A percentile compares a stretch with the other conserved stretches of the same genome.
Conservation (phyloP, 768 basidiomycete genomes). For the Pleurotus citrinopileatus region DNA sequence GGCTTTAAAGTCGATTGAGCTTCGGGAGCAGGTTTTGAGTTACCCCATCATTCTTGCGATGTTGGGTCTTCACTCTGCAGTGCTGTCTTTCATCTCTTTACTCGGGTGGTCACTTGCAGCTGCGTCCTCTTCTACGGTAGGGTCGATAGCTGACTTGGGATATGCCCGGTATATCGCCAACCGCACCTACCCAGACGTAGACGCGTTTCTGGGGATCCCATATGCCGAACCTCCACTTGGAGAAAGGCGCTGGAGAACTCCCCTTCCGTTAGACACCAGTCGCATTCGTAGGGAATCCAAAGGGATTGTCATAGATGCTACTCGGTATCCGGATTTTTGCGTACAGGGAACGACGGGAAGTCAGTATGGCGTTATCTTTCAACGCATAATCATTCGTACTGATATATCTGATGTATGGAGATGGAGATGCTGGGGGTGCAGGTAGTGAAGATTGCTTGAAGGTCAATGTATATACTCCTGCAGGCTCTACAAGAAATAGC, state of each 20-base stretch:
- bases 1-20: too few relatives aligned
- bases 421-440: slow-evolving; percentile 56
- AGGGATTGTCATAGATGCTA: slow-evolving; percentile 47
- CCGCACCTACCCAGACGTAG: slow-evolving; percentile 45
- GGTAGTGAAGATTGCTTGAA: slow-evolving; percentile 69
- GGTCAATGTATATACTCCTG: slow-evolving; percentile 61
- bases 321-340: slow-evolving; percentile 54
- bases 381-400: too few relatives aligned
- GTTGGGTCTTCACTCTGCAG: too few relatives aligned
- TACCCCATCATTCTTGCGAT: too few relatives aligned
- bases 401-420: slow-evolving; percentile 21
- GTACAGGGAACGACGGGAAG: slow-evolving; percentile 55
- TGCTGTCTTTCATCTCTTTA: too few relatives aligned
- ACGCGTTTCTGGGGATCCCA: slow-evolving; percentile 57
- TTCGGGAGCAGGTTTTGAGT: too few relatives aligned
- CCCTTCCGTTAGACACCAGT: slow-evolving; percentile 47
- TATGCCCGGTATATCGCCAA: slow-evolving; percentile 60
- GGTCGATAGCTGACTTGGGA: slow-evolving; percentile 45
- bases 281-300: slow-evolving; percentile 33
- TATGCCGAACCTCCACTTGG: slow-evolving; percentile 60
- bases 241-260: slow-evolving; percentile 48
- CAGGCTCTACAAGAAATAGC: slow-evolving; percentile 40
- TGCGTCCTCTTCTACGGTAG: too few relatives aligned
- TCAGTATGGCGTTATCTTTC: slow-evolving; percentile 17
- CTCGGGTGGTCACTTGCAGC: too few relatives aligned